A percentile compares a stretch with the other conserved stretches of the same genome.
Conservation (phyloP, 192 early-diverging fungal genomes). For the Backusella tarrabulga region DNA sequence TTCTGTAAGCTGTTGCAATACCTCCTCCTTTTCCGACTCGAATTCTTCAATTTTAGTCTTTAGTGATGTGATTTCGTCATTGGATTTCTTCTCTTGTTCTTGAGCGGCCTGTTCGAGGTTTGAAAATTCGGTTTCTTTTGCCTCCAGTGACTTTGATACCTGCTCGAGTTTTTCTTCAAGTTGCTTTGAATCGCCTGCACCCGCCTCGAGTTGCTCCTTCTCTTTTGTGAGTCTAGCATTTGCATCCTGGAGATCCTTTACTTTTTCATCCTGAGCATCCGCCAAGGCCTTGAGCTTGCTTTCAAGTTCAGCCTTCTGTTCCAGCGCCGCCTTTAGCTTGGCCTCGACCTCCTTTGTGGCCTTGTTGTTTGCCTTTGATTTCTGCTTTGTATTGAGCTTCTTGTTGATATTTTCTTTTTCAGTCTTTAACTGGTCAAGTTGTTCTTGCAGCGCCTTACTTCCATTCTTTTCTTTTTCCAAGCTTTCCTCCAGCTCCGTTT, state of each 20-base stretch:
- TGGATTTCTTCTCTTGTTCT: not conserved
- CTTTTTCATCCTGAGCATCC: not conserved
- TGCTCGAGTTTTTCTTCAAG: not conserved
- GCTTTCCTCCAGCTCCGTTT: not conserved
- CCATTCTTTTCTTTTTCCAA: not conserved
- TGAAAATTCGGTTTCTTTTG: not conserved
- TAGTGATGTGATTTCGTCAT: not conserved
- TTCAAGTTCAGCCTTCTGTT: not conserved
- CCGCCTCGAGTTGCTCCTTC: not conserved
- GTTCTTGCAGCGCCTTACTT: not conserved
- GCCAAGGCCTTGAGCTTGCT: not conserved
- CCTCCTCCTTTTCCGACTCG: not conserved
- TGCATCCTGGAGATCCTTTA: not conserved
- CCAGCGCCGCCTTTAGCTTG: constrained; percentile 3
- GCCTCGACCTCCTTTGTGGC: not conserved
- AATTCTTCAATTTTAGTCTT: not conserved
- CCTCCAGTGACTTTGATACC: not conserved
- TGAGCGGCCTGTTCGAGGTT: not conserved
- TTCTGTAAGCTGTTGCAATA: not conserved
- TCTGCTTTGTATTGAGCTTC: not conserved
- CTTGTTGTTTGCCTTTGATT: not conserved
- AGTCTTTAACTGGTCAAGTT: not conserved
- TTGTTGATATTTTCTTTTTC: not conserved
- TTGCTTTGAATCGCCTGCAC: not conserved
- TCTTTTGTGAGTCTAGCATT: not conserved